Base-by-base conservation (phyloP, 257 asterid species). In the Asclepias syriaca region DNA sequence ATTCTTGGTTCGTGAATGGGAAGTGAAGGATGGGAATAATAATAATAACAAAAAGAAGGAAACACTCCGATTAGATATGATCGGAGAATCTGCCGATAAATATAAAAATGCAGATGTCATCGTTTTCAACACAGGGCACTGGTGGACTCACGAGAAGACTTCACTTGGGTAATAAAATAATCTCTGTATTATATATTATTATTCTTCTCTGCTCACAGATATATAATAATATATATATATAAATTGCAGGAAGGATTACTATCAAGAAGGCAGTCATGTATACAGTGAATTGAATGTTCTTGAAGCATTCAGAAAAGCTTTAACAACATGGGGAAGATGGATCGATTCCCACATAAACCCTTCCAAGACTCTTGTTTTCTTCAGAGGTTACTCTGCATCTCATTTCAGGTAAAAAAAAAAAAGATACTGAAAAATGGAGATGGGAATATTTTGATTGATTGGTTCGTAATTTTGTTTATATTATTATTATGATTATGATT, bases 131-230 rank as follows among this genome's bases (percentile, higher is more conserved):
- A 87, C 96, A 0, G 96, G 94, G 39, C 92, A 90, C 71, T 90
- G 96, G 96, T 90, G 96, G 96, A 90, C 96, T 43, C 96, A 90
- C 60, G 92, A 85, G 79, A 90, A 86, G 78, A 90, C 96, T 73
- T 76, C 90, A 11, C 70, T 76, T 68, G 96, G 94, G 96, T 89
- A 84, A 60, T 4, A 2, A 39, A 29, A 29, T 29, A 29, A 34
- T 34, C 39, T 34, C 39, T 34, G 4, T 34, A 34, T 34, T 34
- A 4, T 34, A 34, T 34, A 0, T n/a, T n/a, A n/a, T n/a, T n/a
- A 2, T 1, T 34, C 37, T 34, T 2, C 50, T 59, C 45, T 27
- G 65, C 66, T 13, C 46, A 10, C 46, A 18, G 19, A 27, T 37
- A 60, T 59, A 51, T 2, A 43, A 22, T 55, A 46, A 18, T 29